A percentile compares a stretch with the other conserved stretches of the same genome.
phyloP scores from a whole-genome alignment of 345 rosid species.

The Populus nigra region DNA sequence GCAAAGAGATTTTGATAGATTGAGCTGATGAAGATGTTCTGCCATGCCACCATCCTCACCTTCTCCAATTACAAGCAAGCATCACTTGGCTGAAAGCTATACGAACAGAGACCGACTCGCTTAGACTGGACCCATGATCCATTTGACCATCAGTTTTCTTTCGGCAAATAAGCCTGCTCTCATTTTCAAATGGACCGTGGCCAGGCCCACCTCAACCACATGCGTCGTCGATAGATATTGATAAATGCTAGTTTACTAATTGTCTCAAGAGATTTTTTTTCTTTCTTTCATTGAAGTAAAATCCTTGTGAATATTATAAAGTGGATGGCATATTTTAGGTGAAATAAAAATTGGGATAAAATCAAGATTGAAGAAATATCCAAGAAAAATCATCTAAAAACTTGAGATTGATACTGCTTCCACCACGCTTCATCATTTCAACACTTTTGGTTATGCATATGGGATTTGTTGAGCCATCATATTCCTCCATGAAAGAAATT shows the following conservation, averaged over 20 bases:
- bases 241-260: too few species aligned
- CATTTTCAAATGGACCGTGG: background rate
- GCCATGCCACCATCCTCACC: too few species aligned
- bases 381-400: conserved; percentile 34
- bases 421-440: background rate
- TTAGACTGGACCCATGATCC: background rate
- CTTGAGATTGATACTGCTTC: background rate
- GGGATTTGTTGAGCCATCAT: background rate
- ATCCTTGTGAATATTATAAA: too few species aligned
- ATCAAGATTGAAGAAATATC: conserved; percentile 22
- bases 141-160: background rate
- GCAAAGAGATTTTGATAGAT: too few species aligned
- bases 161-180: background rate
- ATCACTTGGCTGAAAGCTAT: background rate
- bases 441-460: background rate
- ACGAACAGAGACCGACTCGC: background rate
- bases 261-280: too few species aligned
- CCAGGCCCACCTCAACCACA: background rate
- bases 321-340: too few species aligned
- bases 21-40: too few species aligned
- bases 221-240: background rate
- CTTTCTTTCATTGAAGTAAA: too few species aligned
- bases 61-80: background rate
- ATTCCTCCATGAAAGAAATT: background rate
- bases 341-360: conserved; percentile 2